Evolutionary conservation across 352 stramenopile genomes (phyloP).

Genomic region (Globisporangium abappressorium): DNA sequence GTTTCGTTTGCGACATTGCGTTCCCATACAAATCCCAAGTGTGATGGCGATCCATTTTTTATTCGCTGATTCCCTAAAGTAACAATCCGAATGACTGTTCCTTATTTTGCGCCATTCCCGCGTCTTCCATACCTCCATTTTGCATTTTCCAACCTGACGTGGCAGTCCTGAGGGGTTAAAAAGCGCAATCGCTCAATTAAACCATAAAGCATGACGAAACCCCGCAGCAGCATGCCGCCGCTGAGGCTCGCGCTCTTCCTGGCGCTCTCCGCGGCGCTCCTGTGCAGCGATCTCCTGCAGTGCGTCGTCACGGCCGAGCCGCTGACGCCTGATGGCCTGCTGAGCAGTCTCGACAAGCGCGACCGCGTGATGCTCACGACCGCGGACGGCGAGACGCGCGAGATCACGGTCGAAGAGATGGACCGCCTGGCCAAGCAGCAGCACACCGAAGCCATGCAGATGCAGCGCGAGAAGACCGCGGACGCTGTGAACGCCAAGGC

Average conservation of each 20-base stretch:
- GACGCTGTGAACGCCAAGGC: neutral
- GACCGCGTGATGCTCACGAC: constrained; percentile 34
- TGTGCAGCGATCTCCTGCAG: neutral
- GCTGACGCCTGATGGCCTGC: constrained; percentile 10
- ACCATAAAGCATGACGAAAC: too few species aligned
- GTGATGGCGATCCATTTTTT: too few species aligned
- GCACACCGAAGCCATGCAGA: constrained; percentile 28
- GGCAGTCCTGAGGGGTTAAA: too few species aligned
- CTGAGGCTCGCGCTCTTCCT: neutral
- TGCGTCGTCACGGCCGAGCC: neutral
- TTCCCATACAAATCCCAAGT: too few species aligned
- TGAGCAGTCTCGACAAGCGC: constrained; percentile 17
- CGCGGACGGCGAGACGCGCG: constrained; percentile 37
- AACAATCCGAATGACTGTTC: too few species aligned
- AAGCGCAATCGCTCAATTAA: too few species aligned
- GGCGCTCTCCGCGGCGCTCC: neutral
- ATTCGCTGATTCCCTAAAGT: too few species aligned
- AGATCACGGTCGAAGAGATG: constrained; percentile 48
- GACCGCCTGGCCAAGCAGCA: constrained; percentile 31
- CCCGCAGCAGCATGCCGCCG: neutral
- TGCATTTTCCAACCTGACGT: too few species aligned
- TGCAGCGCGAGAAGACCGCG: constrained; percentile 23
- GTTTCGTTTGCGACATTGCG: too few species aligned
- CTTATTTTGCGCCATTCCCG: too few species aligned
- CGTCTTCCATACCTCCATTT: too few species aligned